Conservation (phyloP, 352 stramenopile genomes). For the Thalassiosira ordinaria region DNA sequence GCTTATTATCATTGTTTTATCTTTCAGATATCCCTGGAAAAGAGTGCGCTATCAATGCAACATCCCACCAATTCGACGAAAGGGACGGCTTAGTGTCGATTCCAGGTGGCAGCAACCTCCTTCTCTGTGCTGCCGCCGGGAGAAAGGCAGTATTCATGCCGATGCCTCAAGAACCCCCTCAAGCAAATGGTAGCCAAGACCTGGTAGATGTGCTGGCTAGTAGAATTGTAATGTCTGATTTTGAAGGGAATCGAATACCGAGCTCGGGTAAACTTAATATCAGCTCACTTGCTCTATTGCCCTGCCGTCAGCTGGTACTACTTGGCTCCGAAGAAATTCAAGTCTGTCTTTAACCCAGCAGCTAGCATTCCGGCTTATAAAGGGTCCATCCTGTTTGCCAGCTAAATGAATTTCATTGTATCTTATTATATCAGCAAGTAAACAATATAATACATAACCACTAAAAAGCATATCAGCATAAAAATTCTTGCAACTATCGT, state of each 20-base stretch:
- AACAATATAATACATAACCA: too few species aligned
- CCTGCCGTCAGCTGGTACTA: conserved; percentile 41
- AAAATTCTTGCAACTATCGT: too few species aligned
- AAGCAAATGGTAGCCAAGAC: background rate
- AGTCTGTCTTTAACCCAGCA: conserved; percentile 26
- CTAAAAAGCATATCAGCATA: too few species aligned
- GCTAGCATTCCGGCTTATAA: too few species aligned
- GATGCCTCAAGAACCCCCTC: conserved; percentile 14
- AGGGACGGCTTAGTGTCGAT: conserved; percentile 47
- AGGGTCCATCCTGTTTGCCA: too few species aligned
- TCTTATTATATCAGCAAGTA: too few species aligned
- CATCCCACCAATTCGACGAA: conserved; percentile 32
- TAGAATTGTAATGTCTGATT: conserved; percentile 48
- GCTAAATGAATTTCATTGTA: too few species aligned
- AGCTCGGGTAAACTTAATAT: conserved; percentile 45
- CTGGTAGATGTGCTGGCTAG: conserved; percentile 25
- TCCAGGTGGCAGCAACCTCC: conserved; percentile 23
- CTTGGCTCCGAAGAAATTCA: conserved; percentile 48
- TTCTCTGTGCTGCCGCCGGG: conserved; percentile 36
- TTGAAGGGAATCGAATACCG: conserved; percentile 37
- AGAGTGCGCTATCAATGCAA: conserved; percentile 41
- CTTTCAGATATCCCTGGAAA: conserved; percentile 46
- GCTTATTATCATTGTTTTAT: background rate
- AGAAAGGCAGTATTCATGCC: conserved; percentile 49
- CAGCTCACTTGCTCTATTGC: conserved; percentile 37